Base-by-base conservation (phyloP, 2,329 filamentous ascomycete genomes). In the Knoxdaviesia capensis region DNA sequence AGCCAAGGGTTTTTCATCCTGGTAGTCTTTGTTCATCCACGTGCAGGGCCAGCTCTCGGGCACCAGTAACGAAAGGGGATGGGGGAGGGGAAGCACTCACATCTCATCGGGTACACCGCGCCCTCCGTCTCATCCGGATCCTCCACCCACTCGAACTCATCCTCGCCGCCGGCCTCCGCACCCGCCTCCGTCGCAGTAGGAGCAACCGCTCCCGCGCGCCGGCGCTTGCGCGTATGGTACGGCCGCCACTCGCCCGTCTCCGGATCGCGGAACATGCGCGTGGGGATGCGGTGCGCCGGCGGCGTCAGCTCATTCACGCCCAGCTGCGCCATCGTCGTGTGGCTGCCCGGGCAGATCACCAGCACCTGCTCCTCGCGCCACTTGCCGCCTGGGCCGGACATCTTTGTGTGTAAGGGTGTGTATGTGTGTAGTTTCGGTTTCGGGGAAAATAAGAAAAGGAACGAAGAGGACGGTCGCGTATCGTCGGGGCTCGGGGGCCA, bases 261-360 rank as follows among this genome's bases (percentile, higher is more conserved):
- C 42, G 72, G 69, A 54, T 92, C 86, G 50, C 77, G 75, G 42
- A 96, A 98, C 86, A 98, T 94, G 64, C 90, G 80, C 59, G 88
- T 94, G 32, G 82, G 77, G 50, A 96, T 73, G 50, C 86, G 82
- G 57, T 83, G 74, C 47, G 77, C 71, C n/a, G 90, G 85, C 37
- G 86, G 87, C 34, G 87, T 93, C 58, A 96, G 79, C 64, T 94
- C 87, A 51, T 77, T 78, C 51, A 90, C 80, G 41, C 87, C 87
- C 36, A 94, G 72, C 69, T 94, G 86, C 50, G 86, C 87, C 63
- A 93, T 75, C 45, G 86, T 94, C 49, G 79, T 88, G 61, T 81
- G 78, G 57, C 86, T 94, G 55, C 87, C 87, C 33, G 81, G 80
- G 59, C 78, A 80, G 61, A 87, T 77, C 56, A 87, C 60, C 54